Base-by-base conservation (phyloP, 1,284 basidiomycete genomes). In the Ceratobasidium sp. region DNA sequence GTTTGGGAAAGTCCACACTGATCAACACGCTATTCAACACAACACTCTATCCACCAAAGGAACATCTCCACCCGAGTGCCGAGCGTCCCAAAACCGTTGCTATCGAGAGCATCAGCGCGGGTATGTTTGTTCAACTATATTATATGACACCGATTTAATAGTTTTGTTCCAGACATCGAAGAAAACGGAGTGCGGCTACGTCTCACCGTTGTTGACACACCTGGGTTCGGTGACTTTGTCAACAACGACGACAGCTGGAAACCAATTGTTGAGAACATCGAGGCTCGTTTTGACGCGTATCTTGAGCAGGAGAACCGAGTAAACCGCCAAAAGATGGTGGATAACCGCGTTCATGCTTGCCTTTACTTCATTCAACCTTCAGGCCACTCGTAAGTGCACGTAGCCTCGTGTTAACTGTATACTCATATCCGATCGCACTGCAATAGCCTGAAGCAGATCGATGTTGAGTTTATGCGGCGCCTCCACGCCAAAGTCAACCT, bases 161-260 rank as follows among this genome's bases (percentile, higher is more conserved):
- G 31, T 15, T 17, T 75, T 49, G 82, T 80, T 83, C 77, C 84
- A 97, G 96, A 99, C 84, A 98, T 99, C 81, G 97, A 98, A 87
- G 96, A 99, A 87, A 97, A 94, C 79, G 96, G 96, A 77, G 96
- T 98, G 75, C 90, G 95, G 80, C 90, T 99, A 73, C 95, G 94
- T 82, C 86, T 99, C 77, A 98, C 95, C n/a, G 97, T 99, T 79
- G 96, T 99, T 79, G 96, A 98, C 84, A 98, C 96, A 51, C 96
- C 96, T 73, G 96, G 96, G 37, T 98, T 97, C 81, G 96, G 96
- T 77, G 96, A 98, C 85, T 98, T 96, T 84, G 95, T 98, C 83
- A 98, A 98, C 89, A 99, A 98, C 84, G 94, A 97, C 80, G 95
- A 97, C 80, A 96, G 95, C 85, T 99, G 97, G 97, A 97, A 94